Evolutionary conservation across 106 monocot species (phyloP), one percentile per base, ranked within the genome.

Genomic region (Dioscorea alata): DNA sequence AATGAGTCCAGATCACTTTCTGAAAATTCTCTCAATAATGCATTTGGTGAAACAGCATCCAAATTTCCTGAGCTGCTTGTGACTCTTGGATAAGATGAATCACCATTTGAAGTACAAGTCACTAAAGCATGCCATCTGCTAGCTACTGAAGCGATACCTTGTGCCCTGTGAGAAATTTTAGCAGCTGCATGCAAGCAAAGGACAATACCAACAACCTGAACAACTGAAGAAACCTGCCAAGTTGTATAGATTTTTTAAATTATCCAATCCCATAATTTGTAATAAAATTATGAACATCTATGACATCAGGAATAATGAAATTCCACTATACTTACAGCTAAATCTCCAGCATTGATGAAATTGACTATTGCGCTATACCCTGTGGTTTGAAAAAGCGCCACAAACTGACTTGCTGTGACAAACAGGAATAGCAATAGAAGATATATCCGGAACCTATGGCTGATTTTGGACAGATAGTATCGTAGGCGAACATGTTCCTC

Each of bases 141-240:
- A 8, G 86, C 91, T 69, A 89, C 49, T 22, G 96, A 81, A 18
- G 82, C 81, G 72, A 92, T 71, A 13, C 75, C 79, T 73, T 86
- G 96, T 67, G 92, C 86, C 59, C 83, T 81, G 57, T 96, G 96
- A 64, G 96, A 84, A 61, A 96, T 92, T 84, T 89, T 96, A 49
- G 88, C 72, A 34, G 89, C 96, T 50, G 86, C 84, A 76, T 92
- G 80, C 73, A 92, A 74, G 33, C 89, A 96, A 25, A 84, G 72
- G 33, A 88, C 74, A 17, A 85, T 73, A 50, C 86, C 96, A 63
- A 89, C 78, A 69, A 91, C 82, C 69, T 92, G 96, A 73, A 89
- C 86, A 75, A 92, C 78, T 42, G 86, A 86, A 62, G 83, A 75
- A 19, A 83, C 78, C 96, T 96, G 76, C 63, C 25, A 76, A 17